Percentiles rank a stretch among this genome's conserved stretches.
These are phyloP conservation scores for Pseudonitzschia delicatissima DNA, from an alignment of 108 stramenopile genomes.

Conservation along the genomic window DNA sequence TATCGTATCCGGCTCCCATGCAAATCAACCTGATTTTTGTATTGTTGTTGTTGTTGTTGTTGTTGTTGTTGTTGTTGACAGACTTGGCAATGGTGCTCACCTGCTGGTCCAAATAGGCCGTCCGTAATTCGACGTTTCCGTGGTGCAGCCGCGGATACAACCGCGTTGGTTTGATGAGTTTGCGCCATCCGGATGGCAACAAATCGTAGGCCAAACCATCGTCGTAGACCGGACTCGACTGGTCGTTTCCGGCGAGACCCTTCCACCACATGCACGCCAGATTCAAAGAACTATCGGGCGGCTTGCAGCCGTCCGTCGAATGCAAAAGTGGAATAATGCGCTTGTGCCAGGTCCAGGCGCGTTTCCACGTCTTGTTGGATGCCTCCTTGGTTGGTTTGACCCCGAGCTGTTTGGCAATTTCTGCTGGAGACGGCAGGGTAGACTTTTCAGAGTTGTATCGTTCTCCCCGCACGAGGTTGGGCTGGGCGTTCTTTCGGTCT, in stretches of 20 bases:
- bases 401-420: background rate
- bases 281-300: slow-evolving; percentile 46
- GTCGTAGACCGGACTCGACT: slow-evolving; percentile 52
- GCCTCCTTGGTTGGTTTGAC: background rate
- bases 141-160: slow-evolving; percentile 70
- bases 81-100: background rate
- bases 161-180: slow-evolving; percentile 28
- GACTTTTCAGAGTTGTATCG: background rate
- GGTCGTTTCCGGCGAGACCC: slow-evolving; percentile 58
- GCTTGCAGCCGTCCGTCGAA: slow-evolving; percentile 39
- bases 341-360: slow-evolving; percentile 55
- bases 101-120: slow-evolving; percentile 61
- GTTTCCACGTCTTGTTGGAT: slow-evolving; percentile 32
- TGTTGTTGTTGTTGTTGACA: background rate
- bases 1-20: slow-evolving; percentile 79
- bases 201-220: slow-evolving; percentile 58
- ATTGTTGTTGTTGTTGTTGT: background rate
- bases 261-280: slow-evolving; percentile 77
- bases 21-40: slow-evolving; percentile 52
- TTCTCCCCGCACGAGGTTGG: background rate
- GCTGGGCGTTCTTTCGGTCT: background rate
- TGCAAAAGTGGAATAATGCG: slow-evolving; percentile 48
- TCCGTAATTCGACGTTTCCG: slow-evolving; percentile 73
- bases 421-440: background rate
- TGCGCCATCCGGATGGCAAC: slow-evolving; percentile 52